phyloP scores from a whole-genome alignment of 2,329 filamentous ascomycete genomes.

The Alternaria metachromatica region DNA sequence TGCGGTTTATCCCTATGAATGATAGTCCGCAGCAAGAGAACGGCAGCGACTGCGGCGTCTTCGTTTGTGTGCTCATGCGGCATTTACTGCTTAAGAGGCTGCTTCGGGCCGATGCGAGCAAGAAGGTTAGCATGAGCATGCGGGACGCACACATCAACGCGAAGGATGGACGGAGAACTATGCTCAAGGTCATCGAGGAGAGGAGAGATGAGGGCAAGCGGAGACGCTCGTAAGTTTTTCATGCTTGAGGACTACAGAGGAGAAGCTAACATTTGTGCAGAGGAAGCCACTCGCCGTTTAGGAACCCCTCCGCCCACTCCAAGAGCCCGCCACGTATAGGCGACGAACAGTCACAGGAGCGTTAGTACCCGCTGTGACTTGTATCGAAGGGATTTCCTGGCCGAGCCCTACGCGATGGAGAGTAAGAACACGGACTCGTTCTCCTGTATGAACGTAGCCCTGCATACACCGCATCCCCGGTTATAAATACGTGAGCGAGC shows the following conservation, averaged over 20 bases:
- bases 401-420: background rate
- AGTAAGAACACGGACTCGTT: background rate
- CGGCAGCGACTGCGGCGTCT: constrained; percentile 91
- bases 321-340: constrained; percentile 50
- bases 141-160: constrained; percentile 84
- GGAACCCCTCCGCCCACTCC: constrained; percentile 36
- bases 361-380: constrained; percentile 3
- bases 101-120: constrained; percentile 75
- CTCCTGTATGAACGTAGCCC: background rate
- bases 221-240: constrained; percentile 74
- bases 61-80: constrained; percentile 93
- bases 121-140: constrained; percentile 96
- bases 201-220: constrained; percentile 87
- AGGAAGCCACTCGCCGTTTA: constrained; percentile 45
- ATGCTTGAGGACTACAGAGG: background rate
- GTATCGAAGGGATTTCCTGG: background rate
- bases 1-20: constrained; percentile 80
- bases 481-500: background rate
- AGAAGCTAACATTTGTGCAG: constrained; percentile 19
- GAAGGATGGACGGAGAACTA: constrained; percentile 81
- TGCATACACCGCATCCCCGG: background rate
- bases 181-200: constrained; percentile 85
- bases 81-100: constrained; percentile 87
- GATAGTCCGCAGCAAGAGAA: constrained; percentile 94
- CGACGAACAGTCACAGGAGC: constrained; percentile 35